phyloP scores from a whole-genome alignment of 495 filamentous ascomycete species.

The Pseudevernia furfuracea region DNA sequence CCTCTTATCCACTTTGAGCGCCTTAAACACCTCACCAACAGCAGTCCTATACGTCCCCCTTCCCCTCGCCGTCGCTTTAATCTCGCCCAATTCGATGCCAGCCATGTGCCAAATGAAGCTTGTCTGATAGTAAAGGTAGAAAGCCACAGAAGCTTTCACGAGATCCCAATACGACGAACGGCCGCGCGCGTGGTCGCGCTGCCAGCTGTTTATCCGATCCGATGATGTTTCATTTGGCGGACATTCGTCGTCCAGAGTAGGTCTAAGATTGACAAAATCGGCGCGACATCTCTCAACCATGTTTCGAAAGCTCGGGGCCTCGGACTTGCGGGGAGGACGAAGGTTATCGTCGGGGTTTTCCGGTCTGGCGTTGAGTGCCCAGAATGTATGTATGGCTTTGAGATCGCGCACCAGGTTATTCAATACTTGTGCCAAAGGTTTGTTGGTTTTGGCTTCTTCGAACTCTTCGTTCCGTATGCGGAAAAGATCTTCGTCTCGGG shows the following conservation, averaged over 20 bases:
- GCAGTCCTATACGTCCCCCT: conserved; percentile 16
- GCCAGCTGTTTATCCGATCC: conserved; percentile 39
- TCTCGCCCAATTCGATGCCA: conserved; percentile 51
- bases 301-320: conserved; percentile 14
- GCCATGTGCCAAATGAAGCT: conserved; percentile 57
- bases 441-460: conserved; percentile 29
- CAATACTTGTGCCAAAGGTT: conserved; percentile 27
- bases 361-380: conserved; percentile 11
- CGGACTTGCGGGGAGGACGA: conserved; percentile 18
- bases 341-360: conserved; percentile 24
- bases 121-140: conserved; percentile 36
- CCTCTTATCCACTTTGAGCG: conserved; percentile 19
- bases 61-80: conserved; percentile 45
- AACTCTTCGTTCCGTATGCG: conserved; percentile 35
- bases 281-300: conserved; percentile 18
- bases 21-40: conserved; percentile 11
- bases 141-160: conserved; percentile 56
- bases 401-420: conserved; percentile 21
- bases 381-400: conserved; percentile 18
- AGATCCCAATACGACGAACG: conserved; percentile 45
- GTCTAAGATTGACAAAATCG: conserved; percentile 31
- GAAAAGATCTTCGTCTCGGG: conserved; percentile 45
- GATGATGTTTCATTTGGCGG: neutral
- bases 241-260: conserved; percentile 22
- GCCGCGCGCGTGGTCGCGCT: conserved; percentile 35